A percentile compares a stretch with the other conserved stretches of the same genome.
Evolutionary conservation across 2,329 filamentous ascomycete species (phyloP).

Genomic region (Elsinoe fawcettii): DNA sequence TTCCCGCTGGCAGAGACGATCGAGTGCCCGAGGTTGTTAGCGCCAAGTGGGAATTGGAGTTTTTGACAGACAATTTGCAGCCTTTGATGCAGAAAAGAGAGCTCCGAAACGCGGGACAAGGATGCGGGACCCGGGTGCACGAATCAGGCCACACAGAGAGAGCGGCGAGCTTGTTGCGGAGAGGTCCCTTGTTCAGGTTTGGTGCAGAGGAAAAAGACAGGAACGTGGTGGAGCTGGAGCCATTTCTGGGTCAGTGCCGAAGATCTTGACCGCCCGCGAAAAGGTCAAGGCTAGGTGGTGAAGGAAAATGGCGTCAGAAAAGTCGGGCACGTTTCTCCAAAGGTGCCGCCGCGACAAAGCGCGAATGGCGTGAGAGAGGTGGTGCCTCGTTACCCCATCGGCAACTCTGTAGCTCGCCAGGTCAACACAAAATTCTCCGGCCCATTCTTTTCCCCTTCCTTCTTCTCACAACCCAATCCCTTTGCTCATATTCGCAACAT

Average conservation of each 20-base stretch:
- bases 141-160: background rate
- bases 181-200: background rate
- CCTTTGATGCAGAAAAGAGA: constrained; percentile 6
- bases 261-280: constrained; percentile 6
- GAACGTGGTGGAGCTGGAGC: constrained; percentile 9
- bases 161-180: background rate
- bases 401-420: constrained; percentile 14
- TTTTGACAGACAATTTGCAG: background rate
- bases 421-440: constrained; percentile 14
- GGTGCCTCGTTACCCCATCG: constrained; percentile 13
- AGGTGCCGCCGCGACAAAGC: constrained; percentile 10
- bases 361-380: background rate
- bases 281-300: too few relatives aligned
- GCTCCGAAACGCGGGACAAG: constrained; percentile 12
- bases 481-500: background rate
- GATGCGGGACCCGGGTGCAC: background rate
- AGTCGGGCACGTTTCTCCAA: constrained; percentile 6
- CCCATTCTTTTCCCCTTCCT: constrained; percentile 14
- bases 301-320: constrained; percentile 14
- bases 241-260: constrained; percentile 6
- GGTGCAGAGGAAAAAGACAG: background rate
- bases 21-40: constrained; percentile 11
- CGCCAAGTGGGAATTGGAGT: constrained; percentile 1
- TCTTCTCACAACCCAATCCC: constrained; percentile 2
- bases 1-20: constrained; percentile 7